Base-by-base conservation (phyloP, 2,329 filamentous ascomycete species). In the Penicillium sp. region DNA sequence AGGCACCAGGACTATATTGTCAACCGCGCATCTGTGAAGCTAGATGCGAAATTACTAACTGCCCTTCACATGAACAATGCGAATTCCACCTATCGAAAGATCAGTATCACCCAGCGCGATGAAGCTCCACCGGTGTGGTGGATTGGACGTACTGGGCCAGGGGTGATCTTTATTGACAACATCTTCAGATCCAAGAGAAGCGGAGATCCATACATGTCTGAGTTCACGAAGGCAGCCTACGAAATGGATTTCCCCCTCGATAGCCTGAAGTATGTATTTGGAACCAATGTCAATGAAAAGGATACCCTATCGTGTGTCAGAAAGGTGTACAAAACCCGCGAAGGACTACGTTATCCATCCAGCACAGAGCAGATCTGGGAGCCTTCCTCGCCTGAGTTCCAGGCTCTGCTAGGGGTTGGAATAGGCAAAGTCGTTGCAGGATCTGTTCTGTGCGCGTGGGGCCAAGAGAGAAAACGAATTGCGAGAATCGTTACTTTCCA, bases 201-300 rank as follows among this genome's bases (percentile, higher is more conserved):
- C 16, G 14, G 30, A 1, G 47, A 47, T 16, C 55, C 52, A 5
- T 46, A 42, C 17, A 48, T 51, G 1, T 58, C 52, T 7, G 56
- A 55, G 7, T 36, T 55, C n/a, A 52, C 38, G 31, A 55, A 55
- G 28, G 52, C 52, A 5, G 26, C 42, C 10, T 58, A 55, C 28
- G 10, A 52, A 25, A 30, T 37, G 26, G 37, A 55, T 10, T 53
- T 42, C 35, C 14, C 35, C 5, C 22, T 53, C 5, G 33, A 45
- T 5, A 46, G 26, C 12, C 26, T 58, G 19, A 47, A 6, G 28
- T 35, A 33, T 25, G 48, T 56, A 8, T 28, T 56, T 16, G 41
- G 47, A 3, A 7, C 33, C 19, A 38, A 58, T 6, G 25, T 56
- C n/a, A 26, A 41, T 11, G 46, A 58, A 36, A 1, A 12, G 5